Percentiles rank a stretch among this genome's conserved stretches.
Evolutionary conservation across 805 yeast species (phyloP).

Genomic region (Candida boleticola): DNA sequence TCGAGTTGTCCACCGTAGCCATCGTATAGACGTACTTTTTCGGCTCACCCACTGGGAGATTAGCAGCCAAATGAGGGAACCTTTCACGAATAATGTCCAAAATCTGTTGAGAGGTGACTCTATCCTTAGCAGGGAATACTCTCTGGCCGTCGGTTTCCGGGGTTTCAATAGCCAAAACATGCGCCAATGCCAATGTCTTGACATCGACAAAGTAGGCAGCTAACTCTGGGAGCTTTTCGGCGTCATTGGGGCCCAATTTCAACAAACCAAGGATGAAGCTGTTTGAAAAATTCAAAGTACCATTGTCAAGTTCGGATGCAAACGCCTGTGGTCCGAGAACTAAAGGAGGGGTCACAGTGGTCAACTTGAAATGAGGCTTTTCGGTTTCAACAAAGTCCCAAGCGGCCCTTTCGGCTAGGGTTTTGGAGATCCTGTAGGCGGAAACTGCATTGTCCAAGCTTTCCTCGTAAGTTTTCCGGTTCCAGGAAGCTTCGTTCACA

Average conservation of each 20-base stretch:
- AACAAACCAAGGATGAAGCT: constrained; percentile 7
- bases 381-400: constrained; percentile 50
- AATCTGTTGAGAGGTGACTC: background rate
- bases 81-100: background rate
- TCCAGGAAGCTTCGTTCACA: constrained; percentile 47
- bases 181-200: constrained; percentile 20
- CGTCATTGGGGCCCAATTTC: constrained; percentile 5
- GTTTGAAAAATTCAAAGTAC: constrained; percentile 2
- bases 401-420: constrained; percentile 59
- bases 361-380: constrained; percentile 37
- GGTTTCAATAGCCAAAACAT: constrained; percentile 15
- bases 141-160: constrained; percentile 8
- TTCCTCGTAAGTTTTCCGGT: constrained; percentile 50
- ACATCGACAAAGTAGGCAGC: constrained; percentile 12
- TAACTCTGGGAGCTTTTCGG: background rate
- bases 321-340: constrained; percentile 44
- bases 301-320: constrained; percentile 20
- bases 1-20: constrained; percentile 12
- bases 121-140: constrained; percentile 5
- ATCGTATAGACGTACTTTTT: background rate
- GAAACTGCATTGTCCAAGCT: constrained; percentile 27
- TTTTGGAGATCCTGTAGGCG: constrained; percentile 62
- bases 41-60: constrained; percentile 3
- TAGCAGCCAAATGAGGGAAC: background rate
- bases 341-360: constrained; percentile 30